phyloP scores from a whole-genome alignment of 495 filamentous ascomycete genomes.

The Xylaria bambusicola region DNA sequence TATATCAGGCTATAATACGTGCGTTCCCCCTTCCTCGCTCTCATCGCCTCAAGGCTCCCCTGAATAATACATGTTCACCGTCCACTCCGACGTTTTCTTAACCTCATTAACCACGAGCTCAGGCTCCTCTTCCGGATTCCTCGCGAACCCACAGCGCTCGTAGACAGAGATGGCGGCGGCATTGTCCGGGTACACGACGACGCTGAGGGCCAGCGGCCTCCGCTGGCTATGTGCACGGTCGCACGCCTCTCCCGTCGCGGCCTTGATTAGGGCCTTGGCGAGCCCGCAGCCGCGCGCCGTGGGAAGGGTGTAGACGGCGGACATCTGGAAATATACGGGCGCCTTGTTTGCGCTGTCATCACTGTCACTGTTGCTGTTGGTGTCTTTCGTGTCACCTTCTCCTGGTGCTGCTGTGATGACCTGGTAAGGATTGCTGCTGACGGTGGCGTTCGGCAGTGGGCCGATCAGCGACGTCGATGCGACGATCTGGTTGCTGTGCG shows the following conservation, averaged over 20 bases:
- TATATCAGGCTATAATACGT: too few species aligned
- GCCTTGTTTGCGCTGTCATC: slow-evolving; percentile 11
- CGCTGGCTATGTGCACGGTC: slow-evolving; percentile 30
- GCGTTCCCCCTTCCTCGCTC: not conserved
- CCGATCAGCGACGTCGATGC: slow-evolving; percentile 31
- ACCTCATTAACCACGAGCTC: slow-evolving; percentile 22
- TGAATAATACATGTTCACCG: slow-evolving; percentile 25
- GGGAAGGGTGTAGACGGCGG: slow-evolving; percentile 50
- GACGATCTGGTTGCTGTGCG: slow-evolving; percentile 25
- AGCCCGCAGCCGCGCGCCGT: slow-evolving; percentile 45
- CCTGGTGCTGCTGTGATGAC: slow-evolving; percentile 11
- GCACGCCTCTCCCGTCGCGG: slow-evolving; percentile 31
- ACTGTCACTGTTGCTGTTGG: slow-evolving; percentile 16
- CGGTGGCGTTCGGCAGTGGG: slow-evolving; percentile 23
- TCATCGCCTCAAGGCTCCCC: not conserved
- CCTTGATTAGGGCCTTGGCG: slow-evolving; percentile 42
- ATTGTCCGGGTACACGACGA: slow-evolving; percentile 45
- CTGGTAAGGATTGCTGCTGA: slow-evolving; percentile 29
- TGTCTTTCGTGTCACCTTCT: slow-evolving; percentile 7
- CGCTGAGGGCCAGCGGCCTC: slow-evolving; percentile 27
- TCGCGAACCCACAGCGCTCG: slow-evolving; percentile 47
- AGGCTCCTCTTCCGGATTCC: slow-evolving; percentile 30
- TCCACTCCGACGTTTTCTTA: slow-evolving; percentile 19
- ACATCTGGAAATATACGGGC: slow-evolving; percentile 33
- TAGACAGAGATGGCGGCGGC: slow-evolving; percentile 45